phyloP scores from a whole-genome alignment of 208 protist species.

The Trypanosoma platydactyli region DNA sequence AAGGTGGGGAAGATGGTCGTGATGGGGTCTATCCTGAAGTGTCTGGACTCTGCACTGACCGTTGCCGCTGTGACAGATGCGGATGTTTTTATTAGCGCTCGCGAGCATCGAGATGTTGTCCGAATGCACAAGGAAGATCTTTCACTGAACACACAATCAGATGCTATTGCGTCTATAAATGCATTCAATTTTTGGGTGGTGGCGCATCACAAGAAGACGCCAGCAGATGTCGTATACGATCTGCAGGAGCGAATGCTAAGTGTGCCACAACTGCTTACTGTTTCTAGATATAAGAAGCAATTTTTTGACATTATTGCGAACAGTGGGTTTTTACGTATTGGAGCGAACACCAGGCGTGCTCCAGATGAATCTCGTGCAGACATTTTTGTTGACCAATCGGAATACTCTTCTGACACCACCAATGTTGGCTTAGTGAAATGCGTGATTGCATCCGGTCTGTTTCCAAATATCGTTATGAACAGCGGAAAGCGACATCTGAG shows the following conservation, averaged over 20 bases:
- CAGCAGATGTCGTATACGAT: slow-evolving; percentile 38
- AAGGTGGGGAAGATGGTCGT: slow-evolving; percentile 92
- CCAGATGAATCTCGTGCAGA: slow-evolving; percentile 22
- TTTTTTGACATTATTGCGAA: slow-evolving; percentile 61
- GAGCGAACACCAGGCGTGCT: neutral
- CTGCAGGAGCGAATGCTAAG: slow-evolving; percentile 63
- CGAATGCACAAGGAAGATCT: slow-evolving; percentile 77
- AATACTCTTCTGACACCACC: slow-evolving; percentile 48
- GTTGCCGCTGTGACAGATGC: slow-evolving; percentile 77
- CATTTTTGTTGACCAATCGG: slow-evolving; percentile 66
- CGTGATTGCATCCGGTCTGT: slow-evolving; percentile 52
- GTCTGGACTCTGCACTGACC: slow-evolving; percentile 93
- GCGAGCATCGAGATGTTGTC: slow-evolving; percentile 51
- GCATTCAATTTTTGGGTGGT: slow-evolving; percentile 90
- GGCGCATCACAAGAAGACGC: slow-evolving; percentile 37
- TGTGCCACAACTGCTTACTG: slow-evolving; percentile 51
- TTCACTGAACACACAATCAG: slow-evolving; percentile 70
- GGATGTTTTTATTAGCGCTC: slow-evolving; percentile 62
- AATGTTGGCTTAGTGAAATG: slow-evolving; percentile 74
- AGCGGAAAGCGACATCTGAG: slow-evolving; percentile 44
- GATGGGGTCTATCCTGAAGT: slow-evolving; percentile 87
- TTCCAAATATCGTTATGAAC: slow-evolving; percentile 70
- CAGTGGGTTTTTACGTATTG: slow-evolving; percentile 44
- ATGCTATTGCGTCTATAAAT: slow-evolving; percentile 85
- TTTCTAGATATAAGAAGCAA: slow-evolving; percentile 72